phyloP scores from a whole-genome alignment of 2,329 filamentous ascomycete genomes.

The Lecanosticta acicola region DNA sequence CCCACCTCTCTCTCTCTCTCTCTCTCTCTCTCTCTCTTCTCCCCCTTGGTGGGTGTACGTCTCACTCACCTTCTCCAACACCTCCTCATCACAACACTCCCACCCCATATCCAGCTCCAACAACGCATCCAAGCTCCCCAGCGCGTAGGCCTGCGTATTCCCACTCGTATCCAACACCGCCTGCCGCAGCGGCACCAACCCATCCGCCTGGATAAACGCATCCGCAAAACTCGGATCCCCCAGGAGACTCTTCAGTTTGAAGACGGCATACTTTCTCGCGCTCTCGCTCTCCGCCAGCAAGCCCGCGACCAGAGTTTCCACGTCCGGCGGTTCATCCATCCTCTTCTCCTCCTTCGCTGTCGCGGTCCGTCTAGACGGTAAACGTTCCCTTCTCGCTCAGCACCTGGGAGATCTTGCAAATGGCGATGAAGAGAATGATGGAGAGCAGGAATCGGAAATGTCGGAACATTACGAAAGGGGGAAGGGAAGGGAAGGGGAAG shows the following conservation, averaged over 20 bases:
- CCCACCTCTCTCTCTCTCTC: too few species aligned
- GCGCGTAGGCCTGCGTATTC: slow-evolving; percentile 91
- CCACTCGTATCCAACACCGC: slow-evolving; percentile 80
- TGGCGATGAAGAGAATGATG: slow-evolving; percentile 40
- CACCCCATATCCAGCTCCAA: slow-evolving; percentile 97
- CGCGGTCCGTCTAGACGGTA: slow-evolving; percentile 5
- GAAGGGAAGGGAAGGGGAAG: too few species aligned
- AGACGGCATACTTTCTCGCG: slow-evolving; percentile 95
- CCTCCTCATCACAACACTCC: slow-evolving; percentile 74
- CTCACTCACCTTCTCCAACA: slow-evolving; percentile 61
- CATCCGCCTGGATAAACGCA: slow-evolving; percentile 86
- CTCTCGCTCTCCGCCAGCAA: slow-evolving; percentile 70
- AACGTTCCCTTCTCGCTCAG: slow-evolving; percentile 20
- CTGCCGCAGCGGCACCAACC: slow-evolving; percentile 71
- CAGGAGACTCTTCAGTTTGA: slow-evolving; percentile 93
- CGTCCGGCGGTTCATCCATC: slow-evolving; percentile 32
- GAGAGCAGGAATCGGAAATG: slow-evolving; percentile 21
- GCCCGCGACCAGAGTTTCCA: slow-evolving; percentile 44
- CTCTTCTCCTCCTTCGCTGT: neutral
- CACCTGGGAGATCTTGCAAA: slow-evolving; percentile 45
- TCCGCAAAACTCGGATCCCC: slow-evolving; percentile 95
- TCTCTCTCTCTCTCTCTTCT: too few species aligned
- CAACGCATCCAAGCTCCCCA: slow-evolving; percentile 80
- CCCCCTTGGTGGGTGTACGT: too few species aligned
- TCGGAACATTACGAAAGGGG: slow-evolving; percentile 17